Evolutionary conservation across 768 basidiomycete species (phyloP), one percentile per base, ranked within the genome.

Genomic region (Termitomyces bulborhizus): DNA sequence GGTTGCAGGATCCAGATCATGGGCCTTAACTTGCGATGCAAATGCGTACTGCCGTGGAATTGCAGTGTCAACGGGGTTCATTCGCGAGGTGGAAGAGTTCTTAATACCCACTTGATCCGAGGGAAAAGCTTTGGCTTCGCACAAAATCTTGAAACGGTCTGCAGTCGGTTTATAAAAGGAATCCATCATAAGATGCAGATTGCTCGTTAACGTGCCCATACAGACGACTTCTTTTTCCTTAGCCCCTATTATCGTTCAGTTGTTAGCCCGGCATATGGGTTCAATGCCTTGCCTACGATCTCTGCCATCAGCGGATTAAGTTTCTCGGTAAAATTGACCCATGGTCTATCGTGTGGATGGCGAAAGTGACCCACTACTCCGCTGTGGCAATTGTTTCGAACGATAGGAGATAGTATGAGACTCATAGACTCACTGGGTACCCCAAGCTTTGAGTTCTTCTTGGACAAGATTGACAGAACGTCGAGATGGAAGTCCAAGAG

Each of bases 141-240:
- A 96, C 55, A 99, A 75, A 68, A 99, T 93, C 79, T 95, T 98
- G 77, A 81, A 93, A 51, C 94, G 84, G 60, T 78, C 77, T 52
- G 80, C 65, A 27, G 90, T 93, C 18, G 97, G 97, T 56, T 88
- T 85, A 73, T 98, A 98, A 73, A 99, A 98, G 26, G 85, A 84
- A 66, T 85, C 81, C 84, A 98, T 90, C 83, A 97, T 85, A 58
- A 95, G 83, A 75, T 99, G 94, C 55, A 99, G 79, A 76, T 99
- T 99, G 63, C 85, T 84, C 45, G 97, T 99, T 68, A 98, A 73
- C 48, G 93, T 93, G 68, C 90, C 86, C 86, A 98, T 98, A 71
- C 92, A 93, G 16, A 90, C 93, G 46, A 98, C 90, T 79, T 99
- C 97, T 58, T 82, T 79, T 71, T 87, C 85, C 51, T 83, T 81